Evolutionary conservation across 2,329 filamentous ascomycete genomes (phyloP).

Genomic region (Emergomyces pasteurianus): DNA sequence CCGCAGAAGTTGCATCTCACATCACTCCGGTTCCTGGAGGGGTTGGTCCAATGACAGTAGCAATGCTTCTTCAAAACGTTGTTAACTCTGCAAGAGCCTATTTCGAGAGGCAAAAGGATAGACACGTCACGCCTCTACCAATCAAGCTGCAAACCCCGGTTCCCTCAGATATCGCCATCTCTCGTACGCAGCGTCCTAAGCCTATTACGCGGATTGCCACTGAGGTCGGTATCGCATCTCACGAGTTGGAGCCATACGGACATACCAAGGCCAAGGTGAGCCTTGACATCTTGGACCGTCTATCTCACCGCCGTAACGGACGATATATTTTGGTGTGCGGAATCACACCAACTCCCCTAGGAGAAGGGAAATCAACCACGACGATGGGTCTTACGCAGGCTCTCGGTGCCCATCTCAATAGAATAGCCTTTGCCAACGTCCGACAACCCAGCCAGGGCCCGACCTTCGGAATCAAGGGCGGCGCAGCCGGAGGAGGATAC

Average conservation of each 20-base stretch:
- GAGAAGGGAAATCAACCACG: conserved; percentile 96
- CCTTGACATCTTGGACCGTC: conserved; percentile 64
- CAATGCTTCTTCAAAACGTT: conserved; percentile 94
- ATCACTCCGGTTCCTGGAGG: conserved; percentile 96
- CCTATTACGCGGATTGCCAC: conserved; percentile 71
- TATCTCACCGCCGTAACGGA: conserved; percentile 78
- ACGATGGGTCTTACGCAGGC: conserved; percentile 93
- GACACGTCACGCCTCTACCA: conserved; percentile 70
- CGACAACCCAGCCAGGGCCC: conserved; percentile 93
- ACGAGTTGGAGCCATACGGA: conserved; percentile 90
- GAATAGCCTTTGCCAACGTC: conserved; percentile 89
- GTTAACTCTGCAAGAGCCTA: conserved; percentile 72
- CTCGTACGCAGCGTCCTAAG: conserved; percentile 82
- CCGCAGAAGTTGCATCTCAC: conserved; percentile 71
- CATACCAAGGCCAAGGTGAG: conserved; percentile 95
- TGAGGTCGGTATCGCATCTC: conserved; percentile 75
- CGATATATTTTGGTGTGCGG: conserved; percentile 88
- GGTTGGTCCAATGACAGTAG: conserved; percentile 97
- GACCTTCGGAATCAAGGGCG: conserved; percentile 98
- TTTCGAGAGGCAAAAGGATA: conserved; percentile 70
- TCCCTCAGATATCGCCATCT: conserved; percentile 92
- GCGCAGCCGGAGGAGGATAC: conserved; percentile 92
- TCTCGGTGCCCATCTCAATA: conserved; percentile 74
- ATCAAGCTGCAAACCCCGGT: conserved; percentile 69
- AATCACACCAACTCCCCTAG: conserved; percentile 91